Evolutionary conservation across 306 rosid species (phyloP), one percentile per base, ranked within the genome.

Genomic region (Cucumis melo): DNA sequence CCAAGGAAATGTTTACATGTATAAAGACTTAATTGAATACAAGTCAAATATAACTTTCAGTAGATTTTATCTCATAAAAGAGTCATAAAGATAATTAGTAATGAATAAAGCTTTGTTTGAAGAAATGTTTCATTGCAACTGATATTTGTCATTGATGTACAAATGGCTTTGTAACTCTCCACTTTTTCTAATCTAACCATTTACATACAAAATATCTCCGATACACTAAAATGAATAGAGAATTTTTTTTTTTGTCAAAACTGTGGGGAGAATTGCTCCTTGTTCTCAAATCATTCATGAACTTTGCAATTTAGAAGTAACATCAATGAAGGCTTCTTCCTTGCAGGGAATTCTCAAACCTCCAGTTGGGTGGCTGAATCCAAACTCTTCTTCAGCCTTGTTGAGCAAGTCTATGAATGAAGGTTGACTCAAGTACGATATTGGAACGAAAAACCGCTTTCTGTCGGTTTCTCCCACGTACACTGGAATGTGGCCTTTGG

Each of bases 301-400:
- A 16, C 5, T 29, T 2, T 61, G 67, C 41, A 61, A 20, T 61
- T 20, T 23, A 38, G 83, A 80, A 77, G 76, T 80, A 53, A 80
- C n/a, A 41, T 73, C 61, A 63, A 53, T 13, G 55, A 81, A 72
- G 44, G 50, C 34, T 53, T 81, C 71, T 53, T 81, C 79, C 17
- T 50, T 54, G 76, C 81, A 81, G 13, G 84, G 78, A 39, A 81
- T 73, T 16, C 75, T 80, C 20, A 80, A 58, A 14, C 77, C 72
- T 0, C 83, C 83, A 66, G 53, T 66, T 7, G 83, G 76, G 42
- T 80, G 78, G 19, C 53, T 44, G 74, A 63, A 88, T 32, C 89
- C 90, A 6, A 83, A 90, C 67, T 90, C 93, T 64, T 84, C 87
- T 78, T 84, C 88, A 8, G 84, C 80, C 53, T 57, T 80, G 44